phyloP scores from a whole-genome alignment of 306 rosid species.

The Rosa chinensis region DNA sequence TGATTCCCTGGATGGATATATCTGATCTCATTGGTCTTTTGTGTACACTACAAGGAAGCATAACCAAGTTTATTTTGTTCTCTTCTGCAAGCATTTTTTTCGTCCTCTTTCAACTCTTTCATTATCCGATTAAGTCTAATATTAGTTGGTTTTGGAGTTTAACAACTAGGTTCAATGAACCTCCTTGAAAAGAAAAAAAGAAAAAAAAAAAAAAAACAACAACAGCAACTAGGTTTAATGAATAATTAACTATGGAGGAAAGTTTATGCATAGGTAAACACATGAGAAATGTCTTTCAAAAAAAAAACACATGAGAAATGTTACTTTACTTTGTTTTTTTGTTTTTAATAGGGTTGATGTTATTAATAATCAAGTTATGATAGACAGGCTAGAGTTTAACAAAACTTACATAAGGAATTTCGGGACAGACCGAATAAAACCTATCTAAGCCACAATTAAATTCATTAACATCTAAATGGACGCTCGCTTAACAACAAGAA shows the following conservation, averaged over 20 bases:
- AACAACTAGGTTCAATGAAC: background rate
- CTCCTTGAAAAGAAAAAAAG: too few relatives aligned
- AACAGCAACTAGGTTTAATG: background rate
- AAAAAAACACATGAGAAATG: background rate
- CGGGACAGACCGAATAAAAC: too few relatives aligned
- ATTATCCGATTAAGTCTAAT: background rate
- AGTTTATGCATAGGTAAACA: background rate
- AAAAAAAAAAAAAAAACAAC: too few relatives aligned
- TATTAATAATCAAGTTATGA: too few relatives aligned
- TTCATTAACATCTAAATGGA: too few relatives aligned
- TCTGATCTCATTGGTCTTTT: constrained; percentile 8
- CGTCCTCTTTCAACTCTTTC: background rate
- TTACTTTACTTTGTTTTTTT: background rate
- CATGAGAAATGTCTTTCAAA: background rate
- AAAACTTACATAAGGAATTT: too few relatives aligned
- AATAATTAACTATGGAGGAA: background rate
- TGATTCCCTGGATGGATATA: constrained; percentile 6
- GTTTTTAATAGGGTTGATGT: too few relatives aligned
- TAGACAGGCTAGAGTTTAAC: too few relatives aligned
- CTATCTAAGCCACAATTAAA: too few relatives aligned
- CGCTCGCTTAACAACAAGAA: too few relatives aligned
- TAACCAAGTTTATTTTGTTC: constrained; percentile 9
- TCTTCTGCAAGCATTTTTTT: background rate
- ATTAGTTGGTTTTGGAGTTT: background rate
- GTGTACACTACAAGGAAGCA: constrained; percentile 10